phyloP scores from a whole-genome alignment of 345 rosid species.

The Nephelium lappaceum region DNA sequence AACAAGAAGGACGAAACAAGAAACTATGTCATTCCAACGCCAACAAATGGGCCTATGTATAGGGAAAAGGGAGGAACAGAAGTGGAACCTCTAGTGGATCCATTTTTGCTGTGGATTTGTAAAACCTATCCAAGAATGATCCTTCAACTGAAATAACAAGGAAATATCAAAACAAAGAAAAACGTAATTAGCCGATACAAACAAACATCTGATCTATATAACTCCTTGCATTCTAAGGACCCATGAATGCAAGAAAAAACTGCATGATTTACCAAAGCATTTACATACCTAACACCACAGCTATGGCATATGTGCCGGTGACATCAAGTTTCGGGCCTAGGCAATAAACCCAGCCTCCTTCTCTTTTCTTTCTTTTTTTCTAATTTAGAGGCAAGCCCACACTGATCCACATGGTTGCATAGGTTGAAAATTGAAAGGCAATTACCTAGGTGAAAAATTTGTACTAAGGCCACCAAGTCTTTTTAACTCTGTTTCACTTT shows the following conservation, averaged over 20 bases:
- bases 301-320: not conserved
- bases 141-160: constrained; percentile 56
- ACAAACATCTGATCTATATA: not conserved
- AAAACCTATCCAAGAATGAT: constrained; percentile 82
- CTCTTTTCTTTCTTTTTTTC: not conserved
- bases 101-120: constrained; percentile 74
- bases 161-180: constrained; percentile 13
- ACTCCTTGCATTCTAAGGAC: constrained; percentile 2
- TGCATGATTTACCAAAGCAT: not conserved
- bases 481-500: not conserved
- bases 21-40: constrained; percentile 3
- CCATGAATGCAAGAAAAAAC: constrained; percentile 1
- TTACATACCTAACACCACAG: not conserved
- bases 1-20: constrained; percentile 2
- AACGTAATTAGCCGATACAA: not conserved
- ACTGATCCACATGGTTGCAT: not conserved
- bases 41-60: not conserved
- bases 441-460: not conserved
- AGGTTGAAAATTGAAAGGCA: not conserved
- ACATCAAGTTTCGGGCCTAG: not conserved
- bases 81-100: constrained; percentile 64
- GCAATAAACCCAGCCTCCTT: not conserved
- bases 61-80: constrained; percentile 9
- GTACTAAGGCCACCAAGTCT: not conserved
- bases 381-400: not conserved